phyloP scores from a whole-genome alignment of 202 grass and related monocot species.

The Alloteropsis angusta region DNA sequence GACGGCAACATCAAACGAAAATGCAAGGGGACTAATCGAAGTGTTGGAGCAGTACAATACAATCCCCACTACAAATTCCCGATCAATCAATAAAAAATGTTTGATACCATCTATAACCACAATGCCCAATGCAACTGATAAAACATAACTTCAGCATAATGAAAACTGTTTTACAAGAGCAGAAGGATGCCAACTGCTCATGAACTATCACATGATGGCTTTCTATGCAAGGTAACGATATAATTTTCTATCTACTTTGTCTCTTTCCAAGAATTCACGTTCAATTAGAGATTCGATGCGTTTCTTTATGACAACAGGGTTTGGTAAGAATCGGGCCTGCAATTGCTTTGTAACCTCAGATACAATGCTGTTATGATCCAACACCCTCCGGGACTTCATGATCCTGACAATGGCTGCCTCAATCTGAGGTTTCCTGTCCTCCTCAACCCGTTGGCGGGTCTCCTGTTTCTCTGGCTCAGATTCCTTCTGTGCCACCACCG shows the following conservation, averaged over 20 bases:
- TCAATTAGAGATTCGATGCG: conserved; percentile 92
- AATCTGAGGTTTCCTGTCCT: conserved; percentile 96
- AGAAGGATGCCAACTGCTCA: conserved; percentile 11
- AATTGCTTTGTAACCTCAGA: conserved; percentile 87
- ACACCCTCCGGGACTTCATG: conserved; percentile 83
- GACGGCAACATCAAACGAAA: not conserved
- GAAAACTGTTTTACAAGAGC: conserved; percentile 40
- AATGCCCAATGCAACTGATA: conserved; percentile 20
- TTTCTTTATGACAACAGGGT: conserved; percentile 96
- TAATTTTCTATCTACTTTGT: conserved; percentile 89
- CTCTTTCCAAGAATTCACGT: conserved; percentile 94
- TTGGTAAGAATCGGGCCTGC: conserved; percentile 81
- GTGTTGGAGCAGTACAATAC: not conserved
- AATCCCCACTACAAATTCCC: not conserved
- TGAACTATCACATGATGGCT: conserved; percentile 15
- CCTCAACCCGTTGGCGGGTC: conserved; percentile 89
- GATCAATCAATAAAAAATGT: conserved; percentile 2
- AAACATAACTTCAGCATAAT: conserved; percentile 28
- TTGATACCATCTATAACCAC: conserved; percentile 11
- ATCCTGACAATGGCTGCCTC: conserved; percentile 94
- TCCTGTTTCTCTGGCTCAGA: conserved; percentile 93
- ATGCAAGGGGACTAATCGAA: not conserved
- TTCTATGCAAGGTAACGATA: conserved; percentile 93
- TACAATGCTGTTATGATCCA: conserved; percentile 96
- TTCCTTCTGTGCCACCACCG: conserved; percentile 84